Evolutionary conservation across 2,329 filamentous ascomycete species (phyloP).

Genomic region (Cucurbitaria berberidis): DNA sequence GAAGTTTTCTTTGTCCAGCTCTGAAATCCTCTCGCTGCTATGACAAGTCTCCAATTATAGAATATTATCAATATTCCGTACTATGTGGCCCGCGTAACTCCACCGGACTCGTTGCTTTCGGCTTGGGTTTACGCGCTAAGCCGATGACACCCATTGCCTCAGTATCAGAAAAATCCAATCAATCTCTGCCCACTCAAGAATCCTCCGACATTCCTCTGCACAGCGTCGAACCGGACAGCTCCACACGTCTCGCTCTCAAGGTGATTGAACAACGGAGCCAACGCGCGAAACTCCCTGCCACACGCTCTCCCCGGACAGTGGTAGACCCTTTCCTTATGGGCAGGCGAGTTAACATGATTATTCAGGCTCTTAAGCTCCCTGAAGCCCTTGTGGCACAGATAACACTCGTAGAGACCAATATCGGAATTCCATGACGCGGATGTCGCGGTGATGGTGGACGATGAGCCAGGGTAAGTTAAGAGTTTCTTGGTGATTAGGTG

Average conservation of each 20-base stretch:
- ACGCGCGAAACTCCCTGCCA: conserved; percentile 44
- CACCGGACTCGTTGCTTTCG: no score
- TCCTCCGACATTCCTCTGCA: conserved; percentile 38
- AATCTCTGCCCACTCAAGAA: conserved; percentile 13
- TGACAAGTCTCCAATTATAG: no score
- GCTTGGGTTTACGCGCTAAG: no score
- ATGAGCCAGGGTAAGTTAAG: conserved; percentile 41
- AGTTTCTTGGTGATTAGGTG: conserved; percentile 59
- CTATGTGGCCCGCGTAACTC: no score
- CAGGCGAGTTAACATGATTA: conserved; percentile 61
- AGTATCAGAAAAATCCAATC: background rate
- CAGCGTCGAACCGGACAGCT: conserved; percentile 50
- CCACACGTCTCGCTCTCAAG: conserved; percentile 54
- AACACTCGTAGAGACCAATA: background rate
- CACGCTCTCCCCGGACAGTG: conserved; percentile 53
- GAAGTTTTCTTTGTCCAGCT: no score
- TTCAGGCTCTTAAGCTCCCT: conserved; percentile 48
- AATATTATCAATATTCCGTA: background rate
- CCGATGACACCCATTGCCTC: no score
- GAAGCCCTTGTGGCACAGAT: conserved; percentile 58
- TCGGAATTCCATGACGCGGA: conserved; percentile 53
- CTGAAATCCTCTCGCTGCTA: no score
- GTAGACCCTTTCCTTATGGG: conserved; percentile 57
- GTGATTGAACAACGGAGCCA: conserved; percentile 54
- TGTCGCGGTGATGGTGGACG: conserved; percentile 46